Conservation (phyloP, 345 rosid species). For the Arabis alpina region DNA sequence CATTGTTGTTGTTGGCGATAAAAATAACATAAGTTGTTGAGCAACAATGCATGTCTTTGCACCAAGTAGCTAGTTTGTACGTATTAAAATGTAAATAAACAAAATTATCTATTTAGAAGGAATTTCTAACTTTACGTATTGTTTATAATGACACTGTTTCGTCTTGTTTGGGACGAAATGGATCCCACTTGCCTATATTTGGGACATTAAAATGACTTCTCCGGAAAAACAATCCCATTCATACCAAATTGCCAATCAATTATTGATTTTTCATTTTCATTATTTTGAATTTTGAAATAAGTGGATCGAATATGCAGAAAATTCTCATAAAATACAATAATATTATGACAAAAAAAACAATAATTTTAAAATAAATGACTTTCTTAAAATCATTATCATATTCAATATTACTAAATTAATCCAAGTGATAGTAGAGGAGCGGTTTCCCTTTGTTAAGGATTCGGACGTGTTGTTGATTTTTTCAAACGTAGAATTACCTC, state of each 20-base stretch:
- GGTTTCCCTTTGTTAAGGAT: no score
- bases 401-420: no score
- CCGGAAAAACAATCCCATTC: neutral
- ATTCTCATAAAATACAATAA: no score
- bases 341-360: no score
- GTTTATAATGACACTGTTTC: constrained; percentile 16
- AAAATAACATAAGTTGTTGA: constrained; percentile 32
- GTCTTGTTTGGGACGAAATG: constrained; percentile 7
- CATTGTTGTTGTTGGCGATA: constrained; percentile 20
- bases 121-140: constrained; percentile 2
- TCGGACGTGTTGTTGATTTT: no score
- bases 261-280: neutral
- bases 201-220: constrained; percentile 26
- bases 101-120: neutral
- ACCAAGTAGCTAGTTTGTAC: constrained; percentile 20
- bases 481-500: no score
- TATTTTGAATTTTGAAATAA: neutral
- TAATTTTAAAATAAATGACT: no score
- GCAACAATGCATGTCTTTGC: constrained; percentile 28
- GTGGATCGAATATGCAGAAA: neutral
- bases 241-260: constrained; percentile 2
- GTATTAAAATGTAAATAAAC: neutral
- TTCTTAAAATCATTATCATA: no score
- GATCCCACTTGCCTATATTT: constrained; percentile 18
- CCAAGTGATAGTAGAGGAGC: no score